A percentile compares a stretch with the other conserved stretches of the same genome.
phyloP scores from a whole-genome alignment of 2,329 filamentous ascomycete genomes.

The Triangularia setosa region DNA sequence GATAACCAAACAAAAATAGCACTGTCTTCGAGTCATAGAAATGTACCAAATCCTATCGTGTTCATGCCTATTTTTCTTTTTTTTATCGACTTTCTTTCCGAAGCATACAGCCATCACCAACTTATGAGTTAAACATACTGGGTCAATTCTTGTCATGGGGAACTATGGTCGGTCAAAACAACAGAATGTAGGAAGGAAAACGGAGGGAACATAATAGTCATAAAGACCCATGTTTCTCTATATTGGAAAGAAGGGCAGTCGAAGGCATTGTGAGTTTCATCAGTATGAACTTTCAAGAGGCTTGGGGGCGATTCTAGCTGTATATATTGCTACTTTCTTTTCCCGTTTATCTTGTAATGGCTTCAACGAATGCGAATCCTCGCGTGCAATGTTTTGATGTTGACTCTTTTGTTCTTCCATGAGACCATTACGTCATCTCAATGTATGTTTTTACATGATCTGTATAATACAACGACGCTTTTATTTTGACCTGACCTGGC shows the following conservation, averaged over 20 bases:
- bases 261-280: background rate
- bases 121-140: background rate
- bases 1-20: background rate
- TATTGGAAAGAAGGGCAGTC: background rate
- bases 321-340: background rate
- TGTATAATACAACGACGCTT: background rate
- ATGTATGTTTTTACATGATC: background rate
- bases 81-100: background rate
- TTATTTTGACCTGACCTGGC: background rate
- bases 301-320: background rate
- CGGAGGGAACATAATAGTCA: background rate
- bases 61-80: conserved; percentile 8
- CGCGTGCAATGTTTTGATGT: background rate
- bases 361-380: background rate
- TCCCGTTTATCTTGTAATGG: background rate
- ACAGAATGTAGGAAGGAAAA: background rate
- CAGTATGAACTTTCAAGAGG: background rate
- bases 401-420: background rate
- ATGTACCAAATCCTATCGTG: conserved; percentile 13
- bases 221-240: background rate
- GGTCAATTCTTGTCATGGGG: background rate
- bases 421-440: background rate
- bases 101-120: background rate
- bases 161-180: background rate
- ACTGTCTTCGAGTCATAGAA: background rate